Evolutionary conservation across 441 rosid species (phyloP), one percentile per base, ranked within the genome.

Genomic region (Euphorbia celastroides): DNA sequence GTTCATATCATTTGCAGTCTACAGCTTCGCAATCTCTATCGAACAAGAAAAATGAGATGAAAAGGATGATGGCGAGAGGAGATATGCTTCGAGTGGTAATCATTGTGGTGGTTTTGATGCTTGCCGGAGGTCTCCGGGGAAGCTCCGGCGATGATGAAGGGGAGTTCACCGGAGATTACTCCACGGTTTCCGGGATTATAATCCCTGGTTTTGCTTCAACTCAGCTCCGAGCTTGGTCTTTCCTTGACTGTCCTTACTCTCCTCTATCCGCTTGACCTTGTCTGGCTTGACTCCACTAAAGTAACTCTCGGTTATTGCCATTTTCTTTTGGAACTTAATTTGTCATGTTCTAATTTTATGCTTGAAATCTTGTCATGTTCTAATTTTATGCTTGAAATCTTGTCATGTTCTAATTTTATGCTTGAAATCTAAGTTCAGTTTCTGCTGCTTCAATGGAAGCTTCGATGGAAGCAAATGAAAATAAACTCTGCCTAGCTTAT

Each of bases 231-330:
- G 99, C 98, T 8, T 94, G 99, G 99, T 94, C 99, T 46, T 81
- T 92, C 72, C 97, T 94, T 58, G 98, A 94, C 82, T 94, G 99
- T 59, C 98, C 98, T 2, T 92, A 83, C 83, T 78, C 91, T 56
- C 99, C 99, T 23, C 94, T 94, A 92, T 78, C 99, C 99, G 31
- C 99, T 92, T 69, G 98, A 94, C 84, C 82, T 88, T 62, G 99
- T 94, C 54, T 94, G 99, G 99, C 87, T 94, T 34, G 98, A 94
- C 78, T 86, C 88, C 65, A 92, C 98, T 68, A 94, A 94, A 77
- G 99, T 94, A 72, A 66, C 30, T 31, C 12, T 55, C 65, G 38
- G 67, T 25, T 69, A 61, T 62, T 9, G 26, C 32, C 34, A 26
- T 55, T 58, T 17, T 54, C 54, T 41, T 38, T 46, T 38, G 30